A percentile compares a stretch with the other conserved stretches of the same genome.
These are phyloP conservation scores for Ustilago nuda DNA, from an alignment of 1,284 basidiomycete genomes.

Conservation along the genomic window DNA sequence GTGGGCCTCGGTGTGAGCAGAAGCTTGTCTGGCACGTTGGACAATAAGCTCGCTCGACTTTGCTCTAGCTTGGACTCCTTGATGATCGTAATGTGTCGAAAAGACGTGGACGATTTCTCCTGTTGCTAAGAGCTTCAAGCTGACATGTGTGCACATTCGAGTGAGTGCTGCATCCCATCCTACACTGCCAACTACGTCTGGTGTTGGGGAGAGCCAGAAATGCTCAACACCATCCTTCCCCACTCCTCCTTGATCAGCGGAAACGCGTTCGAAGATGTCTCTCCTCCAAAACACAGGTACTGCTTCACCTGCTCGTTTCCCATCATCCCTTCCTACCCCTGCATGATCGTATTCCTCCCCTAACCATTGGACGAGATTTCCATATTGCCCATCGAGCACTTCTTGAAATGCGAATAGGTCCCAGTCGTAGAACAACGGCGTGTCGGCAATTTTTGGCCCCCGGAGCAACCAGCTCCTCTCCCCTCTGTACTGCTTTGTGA, in stretches of 20 bases:
- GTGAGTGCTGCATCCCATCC: slow-evolving; percentile 60
- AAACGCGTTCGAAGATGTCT: slow-evolving; percentile 39
- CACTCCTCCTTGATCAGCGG: slow-evolving; percentile 35
- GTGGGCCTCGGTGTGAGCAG: slow-evolving; percentile 8
- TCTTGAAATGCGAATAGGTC: slow-evolving; percentile 58
- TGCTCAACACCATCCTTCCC: slow-evolving; percentile 52
- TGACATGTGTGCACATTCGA: slow-evolving; percentile 59
- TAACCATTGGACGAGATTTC: slow-evolving; percentile 24
- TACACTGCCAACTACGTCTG: slow-evolving; percentile 35
- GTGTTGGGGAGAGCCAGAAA: slow-evolving; percentile 56
- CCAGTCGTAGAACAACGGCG: slow-evolving; percentile 47
- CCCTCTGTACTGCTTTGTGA: slow-evolving; percentile 38
- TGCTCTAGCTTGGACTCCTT: slow-evolving; percentile 44
- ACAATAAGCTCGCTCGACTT: slow-evolving; percentile 50
- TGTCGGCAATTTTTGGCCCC: slow-evolving; percentile 44
- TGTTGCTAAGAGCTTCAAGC: slow-evolving; percentile 28
- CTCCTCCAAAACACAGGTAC: slow-evolving; percentile 53
- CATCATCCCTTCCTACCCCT: slow-evolving; percentile 53
- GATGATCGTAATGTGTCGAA: slow-evolving; percentile 59
- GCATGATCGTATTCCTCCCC: slow-evolving; percentile 47
- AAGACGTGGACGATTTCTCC: slow-evolving; percentile 54
- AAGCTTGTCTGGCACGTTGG: slow-evolving; percentile 33
- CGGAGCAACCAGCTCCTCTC: slow-evolving; percentile 47
- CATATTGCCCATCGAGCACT: slow-evolving; percentile 49
- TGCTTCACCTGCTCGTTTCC: slow-evolving; percentile 43